A percentile compares a stretch with the other conserved stretches of the same genome.
These are phyloP conservation scores for Leptosphaerulina australis DNA, from an alignment of 2,329 filamentous ascomycete genomes.

Conservation along the genomic window DNA sequence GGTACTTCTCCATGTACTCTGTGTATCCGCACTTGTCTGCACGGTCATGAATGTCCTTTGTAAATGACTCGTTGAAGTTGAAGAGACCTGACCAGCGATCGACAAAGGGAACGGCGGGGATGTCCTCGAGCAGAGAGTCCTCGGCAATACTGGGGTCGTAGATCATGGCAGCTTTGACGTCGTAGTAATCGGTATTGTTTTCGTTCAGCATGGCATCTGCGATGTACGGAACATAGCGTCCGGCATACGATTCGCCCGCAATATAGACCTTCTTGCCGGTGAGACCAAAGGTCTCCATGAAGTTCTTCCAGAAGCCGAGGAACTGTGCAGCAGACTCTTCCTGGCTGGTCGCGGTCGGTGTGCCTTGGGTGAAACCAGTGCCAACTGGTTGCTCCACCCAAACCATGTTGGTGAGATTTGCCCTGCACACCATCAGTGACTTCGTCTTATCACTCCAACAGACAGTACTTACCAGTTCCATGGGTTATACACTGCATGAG, in stretches of 20 bases:
- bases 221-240: slow-evolving; percentile 70
- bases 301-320: slow-evolving; percentile 79
- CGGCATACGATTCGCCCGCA: slow-evolving; percentile 74
- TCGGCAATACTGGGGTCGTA: slow-evolving; percentile 72
- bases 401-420: slow-evolving; percentile 75
- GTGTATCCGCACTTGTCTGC: slow-evolving; percentile 67
- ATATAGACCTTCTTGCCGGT: slow-evolving; percentile 74
- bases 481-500: slow-evolving; percentile 51
- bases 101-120: slow-evolving; percentile 64
- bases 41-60: slow-evolving; percentile 58
- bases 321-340: slow-evolving; percentile 74
- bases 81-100: slow-evolving; percentile 67
- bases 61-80: slow-evolving; percentile 66
- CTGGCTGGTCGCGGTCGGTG: slow-evolving; percentile 67
- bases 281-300: slow-evolving; percentile 71
- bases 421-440: slow-evolving; percentile 2
- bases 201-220: slow-evolving; percentile 73
- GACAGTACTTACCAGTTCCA: slow-evolving; percentile 49
- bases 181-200: slow-evolving; percentile 69
- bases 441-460: neutral
- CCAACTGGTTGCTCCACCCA: slow-evolving; percentile 73
- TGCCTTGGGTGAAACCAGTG: slow-evolving; percentile 73
- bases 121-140: slow-evolving; percentile 57
- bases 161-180: slow-evolving; percentile 71
- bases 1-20: slow-evolving; percentile 64